Conservation (phyloP, 345 rosid genomes). For the Populus euphratica region DNA sequence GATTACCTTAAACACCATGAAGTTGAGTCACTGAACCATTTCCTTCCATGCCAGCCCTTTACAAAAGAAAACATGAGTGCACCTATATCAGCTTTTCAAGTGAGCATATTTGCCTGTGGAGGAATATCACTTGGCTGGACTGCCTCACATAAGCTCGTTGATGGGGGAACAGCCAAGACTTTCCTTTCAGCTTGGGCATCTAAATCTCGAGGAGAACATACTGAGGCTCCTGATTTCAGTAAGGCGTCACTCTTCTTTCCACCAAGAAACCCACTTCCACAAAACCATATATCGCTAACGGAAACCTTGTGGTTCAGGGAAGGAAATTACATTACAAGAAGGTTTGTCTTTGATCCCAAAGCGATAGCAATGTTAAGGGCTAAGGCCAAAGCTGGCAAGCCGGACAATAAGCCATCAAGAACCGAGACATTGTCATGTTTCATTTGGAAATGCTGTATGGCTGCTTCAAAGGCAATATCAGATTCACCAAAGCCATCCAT, state of each 20-base stretch:
- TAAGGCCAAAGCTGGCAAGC: neutral
- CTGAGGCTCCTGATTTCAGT: neutral
- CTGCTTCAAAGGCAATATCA: neutral
- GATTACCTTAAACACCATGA: constrained; percentile 6
- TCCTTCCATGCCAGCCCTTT: constrained; percentile 2
- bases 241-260: constrained; percentile 10
- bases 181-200: constrained; percentile 6
- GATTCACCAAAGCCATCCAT: constrained; percentile 1
- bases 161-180: neutral
- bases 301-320: constrained; percentile 15
- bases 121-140: constrained; percentile 1
- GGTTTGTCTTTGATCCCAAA: constrained; percentile 1
- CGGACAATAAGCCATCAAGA: neutral
- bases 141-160: constrained; percentile 4
- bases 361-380: neutral
- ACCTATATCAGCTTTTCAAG: neutral
- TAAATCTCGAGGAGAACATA: neutral
- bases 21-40: neutral
- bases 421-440: constrained; percentile 4
- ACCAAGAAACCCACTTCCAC: constrained; percentile 7
- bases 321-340: constrained; percentile 3
- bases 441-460: constrained; percentile 14
- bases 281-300: constrained; percentile 9
- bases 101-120: constrained; percentile 8
- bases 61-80: neutral